Conservation (phyloP, 768 basidiomycete species). For the Calocybe cyanea region DNA sequence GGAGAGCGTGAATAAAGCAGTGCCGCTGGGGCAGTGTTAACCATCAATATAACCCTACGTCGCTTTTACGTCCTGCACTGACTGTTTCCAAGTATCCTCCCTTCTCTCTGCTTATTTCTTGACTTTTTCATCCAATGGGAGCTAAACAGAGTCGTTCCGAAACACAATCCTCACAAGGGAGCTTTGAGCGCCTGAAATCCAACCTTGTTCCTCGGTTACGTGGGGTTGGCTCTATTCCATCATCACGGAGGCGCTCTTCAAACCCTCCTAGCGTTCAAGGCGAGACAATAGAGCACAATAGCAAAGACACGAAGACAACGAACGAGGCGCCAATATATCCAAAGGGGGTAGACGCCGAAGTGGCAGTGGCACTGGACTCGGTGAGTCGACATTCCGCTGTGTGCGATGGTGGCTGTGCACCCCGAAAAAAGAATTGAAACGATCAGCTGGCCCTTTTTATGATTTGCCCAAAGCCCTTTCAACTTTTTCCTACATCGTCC, state of each 20-base stretch:
- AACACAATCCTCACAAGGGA: slow-evolving; percentile 5
- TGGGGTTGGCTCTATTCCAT: slow-evolving; percentile 2
- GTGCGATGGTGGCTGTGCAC: slow-evolving; percentile 16
- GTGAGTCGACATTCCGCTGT: slow-evolving; percentile 10
- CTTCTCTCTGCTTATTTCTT: neutral
- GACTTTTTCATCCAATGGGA: slow-evolving; percentile 22
- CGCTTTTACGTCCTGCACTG: neutral
- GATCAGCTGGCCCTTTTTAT: slow-evolving; percentile 4
- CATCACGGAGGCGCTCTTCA: neutral
- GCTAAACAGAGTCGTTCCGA: slow-evolving; percentile 25
- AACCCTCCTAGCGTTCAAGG: neutral
- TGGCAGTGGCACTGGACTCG: neutral
- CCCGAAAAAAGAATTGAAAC: neutral
- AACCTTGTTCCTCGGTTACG: slow-evolving; percentile 13
- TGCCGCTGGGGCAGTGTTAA: too few species aligned
- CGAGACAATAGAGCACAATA: neutral
- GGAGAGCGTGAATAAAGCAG: too few species aligned
- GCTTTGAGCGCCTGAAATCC: slow-evolving; percentile 18
- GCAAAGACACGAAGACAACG: neutral
- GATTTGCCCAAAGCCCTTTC: slow-evolving; percentile 2
- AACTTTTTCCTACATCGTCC: neutral
- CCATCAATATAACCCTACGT: neutral
- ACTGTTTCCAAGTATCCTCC: neutral
- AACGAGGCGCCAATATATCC: neutral
- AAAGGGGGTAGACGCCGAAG: neutral